Percentiles rank a stretch among this genome's conserved stretches.
Evolutionary conservation across 495 filamentous ascomycete genomes (phyloP).

Genomic region (Podospora comata): DNA sequence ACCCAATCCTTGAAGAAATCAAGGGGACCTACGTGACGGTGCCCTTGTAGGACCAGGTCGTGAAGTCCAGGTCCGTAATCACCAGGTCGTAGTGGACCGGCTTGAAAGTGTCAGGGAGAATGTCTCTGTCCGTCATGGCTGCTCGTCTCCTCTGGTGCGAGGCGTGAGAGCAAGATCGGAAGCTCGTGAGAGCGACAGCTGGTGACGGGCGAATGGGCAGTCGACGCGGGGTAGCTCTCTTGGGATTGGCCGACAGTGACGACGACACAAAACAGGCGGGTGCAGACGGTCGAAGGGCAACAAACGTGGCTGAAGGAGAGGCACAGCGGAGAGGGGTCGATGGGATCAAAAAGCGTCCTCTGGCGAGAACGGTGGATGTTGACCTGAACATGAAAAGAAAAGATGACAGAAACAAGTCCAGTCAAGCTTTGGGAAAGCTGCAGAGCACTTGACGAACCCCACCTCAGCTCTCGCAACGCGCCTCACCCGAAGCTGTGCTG

Average conservation of each 20-base stretch:
- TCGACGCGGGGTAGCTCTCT: constrained; percentile 14
- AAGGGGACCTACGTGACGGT: constrained; percentile 55
- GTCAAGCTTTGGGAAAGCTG: constrained; percentile 11
- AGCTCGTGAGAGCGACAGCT: not conserved
- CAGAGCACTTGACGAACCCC: constrained; percentile 1
- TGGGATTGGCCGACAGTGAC: not conserved
- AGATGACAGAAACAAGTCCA: not conserved
- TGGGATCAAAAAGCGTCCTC: constrained; percentile 16
- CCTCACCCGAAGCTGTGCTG: not conserved
- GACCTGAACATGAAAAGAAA: constrained; percentile 5
- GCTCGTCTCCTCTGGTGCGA: constrained; percentile 20
- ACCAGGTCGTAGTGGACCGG: constrained; percentile 82
- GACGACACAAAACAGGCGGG: constrained; percentile 4
- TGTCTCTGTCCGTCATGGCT: constrained; percentile 53
- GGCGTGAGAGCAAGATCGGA: constrained; percentile 22
- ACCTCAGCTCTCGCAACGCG: constrained; percentile 1
- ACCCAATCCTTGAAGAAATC: not conserved
- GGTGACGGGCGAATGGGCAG: constrained; percentile 12
- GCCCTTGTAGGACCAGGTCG: constrained; percentile 78
- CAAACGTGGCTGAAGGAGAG: not conserved
- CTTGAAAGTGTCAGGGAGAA: constrained; percentile 63
- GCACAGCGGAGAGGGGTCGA: not conserved
- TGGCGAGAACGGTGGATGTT: constrained; percentile 11
- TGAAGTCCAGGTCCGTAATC: constrained; percentile 73
- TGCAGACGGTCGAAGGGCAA: not conserved